Evolutionary conservation across 495 filamentous ascomycete species (phyloP), one percentile per base, ranked within the genome.

Genomic region (Jackrogersella minutella): DNA sequence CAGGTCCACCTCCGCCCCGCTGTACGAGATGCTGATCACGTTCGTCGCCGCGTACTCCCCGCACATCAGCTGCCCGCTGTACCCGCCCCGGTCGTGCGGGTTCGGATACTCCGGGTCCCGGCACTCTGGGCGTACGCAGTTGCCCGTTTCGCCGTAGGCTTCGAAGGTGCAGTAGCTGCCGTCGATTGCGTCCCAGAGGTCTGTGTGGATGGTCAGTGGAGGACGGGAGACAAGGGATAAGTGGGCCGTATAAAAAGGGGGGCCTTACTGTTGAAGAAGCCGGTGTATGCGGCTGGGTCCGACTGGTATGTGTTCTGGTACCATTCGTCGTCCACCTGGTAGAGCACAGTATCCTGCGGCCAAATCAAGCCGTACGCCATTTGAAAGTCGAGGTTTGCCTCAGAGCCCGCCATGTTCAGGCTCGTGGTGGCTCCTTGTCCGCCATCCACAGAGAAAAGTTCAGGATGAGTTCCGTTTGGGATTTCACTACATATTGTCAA

Each of bases 131-230:
- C 72, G 64, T 56, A 47, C 50, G 66, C 74, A 76, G 44, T 76
- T 76, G n/a, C 74, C 74, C 2, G 37, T 53, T 22, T 73, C 66
- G n/a, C 63, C 69, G 57, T 51, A 76, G 0, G 71, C 84, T n/a
- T 82, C 79, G 19, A 78, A 82, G 7, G 80, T 47, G 76, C 81
- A 88, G 70, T 88, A 87, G 30, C 83, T 84, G n/a, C 85, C 86
- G 60, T 88, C 87, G 39, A 88, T 84, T n/a, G 85, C 85, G 61
- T 88, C 84, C 58, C 85, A 80, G 69, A 88, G 84, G 49, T 69
- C 69, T 74, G 19, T 34, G 77, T 81, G 65, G 81, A 80, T 63
- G 79, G 77, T 21, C 79, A 77, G 31, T 73, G 73, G 39, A 71
- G 75, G 28, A 74, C 19, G 21, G 14, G 3, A 21, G 9, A 9